phyloP scores from a whole-genome alignment of 257 asterid species.

The Striga asiatica region DNA sequence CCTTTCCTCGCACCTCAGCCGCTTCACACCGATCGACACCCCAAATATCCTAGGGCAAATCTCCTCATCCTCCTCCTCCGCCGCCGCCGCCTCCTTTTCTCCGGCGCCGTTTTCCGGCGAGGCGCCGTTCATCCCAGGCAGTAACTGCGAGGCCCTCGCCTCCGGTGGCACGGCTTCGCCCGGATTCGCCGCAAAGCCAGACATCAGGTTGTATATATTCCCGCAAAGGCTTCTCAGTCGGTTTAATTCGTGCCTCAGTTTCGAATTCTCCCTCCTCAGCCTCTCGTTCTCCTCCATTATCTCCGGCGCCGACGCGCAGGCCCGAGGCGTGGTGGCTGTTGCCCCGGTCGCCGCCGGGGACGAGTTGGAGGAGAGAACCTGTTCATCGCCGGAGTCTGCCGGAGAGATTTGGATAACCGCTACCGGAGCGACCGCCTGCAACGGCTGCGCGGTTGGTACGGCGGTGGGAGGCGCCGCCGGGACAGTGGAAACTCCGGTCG shows the following conservation, averaged over 20 bases:
- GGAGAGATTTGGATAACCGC: slow-evolving; percentile 37
- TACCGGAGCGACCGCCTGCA: slow-evolving; percentile 13
- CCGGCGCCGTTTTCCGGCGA: no score
- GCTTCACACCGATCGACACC: slow-evolving; percentile 45
- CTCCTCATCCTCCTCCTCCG: slow-evolving; percentile 8
- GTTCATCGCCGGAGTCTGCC: slow-evolving; percentile 65
- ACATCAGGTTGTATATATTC: slow-evolving; percentile 46
- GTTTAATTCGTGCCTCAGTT: slow-evolving; percentile 36
- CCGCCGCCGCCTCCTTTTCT: slow-evolving; percentile 4
- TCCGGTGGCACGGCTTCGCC: slow-evolving; percentile 21
- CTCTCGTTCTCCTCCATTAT: slow-evolving; percentile 57
- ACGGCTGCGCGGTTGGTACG: slow-evolving; percentile 9
- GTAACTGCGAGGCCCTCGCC: slow-evolving; percentile 20
- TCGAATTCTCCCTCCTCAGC: slow-evolving; percentile 57
- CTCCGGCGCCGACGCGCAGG: slow-evolving; percentile 33
- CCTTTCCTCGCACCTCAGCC: slow-evolving; percentile 25
- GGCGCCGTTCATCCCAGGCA: slow-evolving; percentile 16
- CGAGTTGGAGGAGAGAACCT: slow-evolving; percentile 66
- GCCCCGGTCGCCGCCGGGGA: slow-evolving; percentile 33
- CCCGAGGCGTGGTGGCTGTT: slow-evolving; percentile 17
- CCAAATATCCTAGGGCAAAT: slow-evolving; percentile 53
- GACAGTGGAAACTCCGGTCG: slow-evolving; percentile 15
- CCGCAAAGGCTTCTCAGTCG: slow-evolving; percentile 43
- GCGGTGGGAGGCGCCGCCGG: slow-evolving; percentile 4
- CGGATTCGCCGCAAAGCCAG: slow-evolving; percentile 28